A percentile compares a stretch with the other conserved stretches of the same genome.
Evolutionary conservation across 768 basidiomycete genomes (phyloP).

Genomic region (Pleurotus citrinopileatus): DNA sequence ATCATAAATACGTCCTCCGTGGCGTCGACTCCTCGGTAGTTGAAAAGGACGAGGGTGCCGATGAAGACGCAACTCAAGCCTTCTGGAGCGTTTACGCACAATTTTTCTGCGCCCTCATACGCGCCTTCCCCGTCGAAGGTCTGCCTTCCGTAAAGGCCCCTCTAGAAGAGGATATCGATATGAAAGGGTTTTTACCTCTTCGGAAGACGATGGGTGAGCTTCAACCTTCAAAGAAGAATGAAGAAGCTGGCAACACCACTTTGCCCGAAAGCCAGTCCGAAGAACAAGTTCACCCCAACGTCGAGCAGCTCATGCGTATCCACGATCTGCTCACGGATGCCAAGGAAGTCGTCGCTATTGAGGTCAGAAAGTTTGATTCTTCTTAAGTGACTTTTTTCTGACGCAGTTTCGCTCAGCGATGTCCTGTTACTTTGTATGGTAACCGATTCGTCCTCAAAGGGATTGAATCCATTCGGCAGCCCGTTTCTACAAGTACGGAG

Average conservation of each 20-base stretch:
- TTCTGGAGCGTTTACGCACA: conserved; percentile 76
- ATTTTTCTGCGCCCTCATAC: conserved; percentile 59
- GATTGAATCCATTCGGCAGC: conserved; percentile 26
- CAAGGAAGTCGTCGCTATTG: conserved; percentile 40
- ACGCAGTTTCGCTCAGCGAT: conserved; percentile 29
- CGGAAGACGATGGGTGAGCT: conserved; percentile 52
- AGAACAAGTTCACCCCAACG: conserved; percentile 78
- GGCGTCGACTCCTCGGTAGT: conserved; percentile 24
- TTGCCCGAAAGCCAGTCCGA: conserved; percentile 19
- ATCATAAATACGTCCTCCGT: conserved; percentile 64
- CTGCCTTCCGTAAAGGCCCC: conserved; percentile 57
- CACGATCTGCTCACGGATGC: conserved; percentile 80
- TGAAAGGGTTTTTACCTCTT: conserved; percentile 85
- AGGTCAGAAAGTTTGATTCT: conserved; percentile 38
- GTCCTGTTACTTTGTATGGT: conserved; percentile 35
- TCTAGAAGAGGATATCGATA: conserved; percentile 89
- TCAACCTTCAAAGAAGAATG: neutral
- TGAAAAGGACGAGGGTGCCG: conserved; percentile 30
- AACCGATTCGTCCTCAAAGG: conserved; percentile 32
- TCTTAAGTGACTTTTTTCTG: neutral
- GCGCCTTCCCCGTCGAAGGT: conserved; percentile 64
- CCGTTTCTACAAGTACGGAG: neutral
- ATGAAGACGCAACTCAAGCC: conserved; percentile 28
- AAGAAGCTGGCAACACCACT: neutral
- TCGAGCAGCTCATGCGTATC: conserved; percentile 93